Base-by-base conservation (phyloP, 2,329 filamentous ascomycete genomes). In the Hymenotorrendiella dingleyae region DNA sequence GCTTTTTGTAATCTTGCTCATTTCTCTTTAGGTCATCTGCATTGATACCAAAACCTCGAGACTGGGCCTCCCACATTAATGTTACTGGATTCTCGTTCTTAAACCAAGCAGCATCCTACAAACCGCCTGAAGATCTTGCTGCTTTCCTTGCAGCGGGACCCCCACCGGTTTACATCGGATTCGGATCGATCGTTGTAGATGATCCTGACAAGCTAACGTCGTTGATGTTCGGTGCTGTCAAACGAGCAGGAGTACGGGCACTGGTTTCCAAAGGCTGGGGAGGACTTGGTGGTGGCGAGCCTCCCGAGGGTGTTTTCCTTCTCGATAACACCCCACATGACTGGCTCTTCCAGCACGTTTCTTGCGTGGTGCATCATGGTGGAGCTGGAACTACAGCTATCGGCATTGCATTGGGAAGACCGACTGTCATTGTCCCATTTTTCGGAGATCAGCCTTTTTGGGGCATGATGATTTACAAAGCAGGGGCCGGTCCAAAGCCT, bases 361-460 rank as follows among this genome's bases (percentile, higher is more conserved):
- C 68, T 32, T 80, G 77, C 0, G 81, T 81, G 6, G 76, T 87
- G 2, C 84, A 86, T 47, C 84, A 87, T 50, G 84, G 84, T 16
- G 84, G 84, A 8, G 84, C 84, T 1, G 84, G 84, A 2, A 88
- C 84, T 0, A 86, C 82, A 0, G 84, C 84, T 3, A 84, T 83
- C 36, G 82, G 82, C 1, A 69, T 89, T 32, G 84, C 83, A 57
- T 81, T 76, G 47, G 84, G 74, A 2, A 76, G 74, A 54, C 84
- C 84, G 0, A 87, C 81, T 6, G 82, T 86, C 72, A 61, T 68
- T 34, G 75, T 87, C 21, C 80, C 87, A 2, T 89, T 89, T 64
- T 88, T 88, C 50, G 84, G 84, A 3, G 84, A 89, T 56, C 84
- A 89, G 23, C 74, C 82, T 32, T 88, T 88, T 57, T 88, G 84